Evolutionary conservation across 495 filamentous ascomycete species (phyloP).

Genomic region (Neurospora sp.): DNA sequence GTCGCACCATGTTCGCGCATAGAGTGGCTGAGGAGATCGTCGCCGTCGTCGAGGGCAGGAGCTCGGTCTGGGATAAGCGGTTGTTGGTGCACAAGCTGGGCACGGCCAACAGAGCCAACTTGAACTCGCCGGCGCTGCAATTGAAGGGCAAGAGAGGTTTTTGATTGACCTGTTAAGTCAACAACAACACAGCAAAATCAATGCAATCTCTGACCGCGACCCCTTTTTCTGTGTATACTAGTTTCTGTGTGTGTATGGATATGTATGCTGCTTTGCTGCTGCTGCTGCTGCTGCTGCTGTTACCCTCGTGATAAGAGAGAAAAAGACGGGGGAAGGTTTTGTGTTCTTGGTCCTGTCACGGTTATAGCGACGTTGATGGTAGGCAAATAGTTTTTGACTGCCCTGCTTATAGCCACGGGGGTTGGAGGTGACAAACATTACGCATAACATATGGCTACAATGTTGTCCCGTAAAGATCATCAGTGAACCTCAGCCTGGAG

Average conservation of each 20-base stretch:
- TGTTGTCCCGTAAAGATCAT: background rate
- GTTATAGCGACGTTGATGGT: background rate
- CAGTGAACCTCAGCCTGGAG: background rate
- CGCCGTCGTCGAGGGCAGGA: slow-evolving; percentile 76
- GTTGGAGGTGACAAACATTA: background rate
- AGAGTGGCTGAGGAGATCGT: slow-evolving; percentile 82
- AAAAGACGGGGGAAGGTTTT: background rate
- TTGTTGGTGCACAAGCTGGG: slow-evolving; percentile 61
- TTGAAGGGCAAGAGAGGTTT: slow-evolving; percentile 1
- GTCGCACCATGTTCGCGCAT: slow-evolving; percentile 55
- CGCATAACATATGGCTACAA: background rate
- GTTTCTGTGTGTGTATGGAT: background rate
- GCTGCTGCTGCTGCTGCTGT: background rate
- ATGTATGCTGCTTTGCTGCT: background rate
- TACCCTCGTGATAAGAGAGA: background rate
- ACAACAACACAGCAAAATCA: background rate
- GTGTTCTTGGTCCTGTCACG: background rate
- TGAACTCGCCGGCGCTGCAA: slow-evolving; percentile 27
- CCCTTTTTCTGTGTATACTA: background rate
- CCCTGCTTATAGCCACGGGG: background rate
- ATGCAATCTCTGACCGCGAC: background rate
- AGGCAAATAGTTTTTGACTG: background rate
- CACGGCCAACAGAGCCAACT: slow-evolving; percentile 62
- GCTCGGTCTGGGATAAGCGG: slow-evolving; percentile 72
- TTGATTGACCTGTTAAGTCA: background rate